Conservation (phyloP, 331 rosid genomes). For the Ulmus americana region DNA sequence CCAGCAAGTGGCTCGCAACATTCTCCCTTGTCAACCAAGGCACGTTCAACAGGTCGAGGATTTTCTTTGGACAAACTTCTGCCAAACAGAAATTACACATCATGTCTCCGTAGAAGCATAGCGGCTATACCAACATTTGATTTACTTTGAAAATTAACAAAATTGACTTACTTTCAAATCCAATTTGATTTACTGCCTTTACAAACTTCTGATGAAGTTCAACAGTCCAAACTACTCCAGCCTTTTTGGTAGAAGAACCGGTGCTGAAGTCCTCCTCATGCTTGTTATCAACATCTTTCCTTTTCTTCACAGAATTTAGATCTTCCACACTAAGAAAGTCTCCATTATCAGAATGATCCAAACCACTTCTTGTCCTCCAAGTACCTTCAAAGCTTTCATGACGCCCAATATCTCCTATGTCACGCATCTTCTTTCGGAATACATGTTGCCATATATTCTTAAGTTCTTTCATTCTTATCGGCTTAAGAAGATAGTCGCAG, state of each 20-base stretch:
- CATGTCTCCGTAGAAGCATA: conserved; percentile 32
- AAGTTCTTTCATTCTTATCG: conserved; percentile 95
- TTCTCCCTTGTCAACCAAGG: conserved; percentile 88
- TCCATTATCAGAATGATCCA: conserved; percentile 68
- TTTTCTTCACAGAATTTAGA: conserved; percentile 46
- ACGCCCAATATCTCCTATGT: conserved; percentile 71
- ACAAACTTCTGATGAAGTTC: conserved; percentile 99
- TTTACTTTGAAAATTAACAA: conserved; percentile 1
- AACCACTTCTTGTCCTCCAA: conserved; percentile 48
- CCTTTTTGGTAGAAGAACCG: conserved; percentile 67
- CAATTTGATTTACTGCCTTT: conserved; percentile 89
- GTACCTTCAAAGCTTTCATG: conserved; percentile 63
- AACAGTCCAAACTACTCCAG: conserved; percentile 94
- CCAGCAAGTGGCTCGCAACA: conserved; percentile 99
- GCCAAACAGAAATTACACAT: conserved; percentile 56
- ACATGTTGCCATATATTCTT: conserved; percentile 97
- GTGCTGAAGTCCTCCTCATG: conserved; percentile 65
- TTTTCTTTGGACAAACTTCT: conserved; percentile 97
- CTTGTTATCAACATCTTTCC: conserved; percentile 65
- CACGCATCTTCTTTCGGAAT: conserved; percentile 73
- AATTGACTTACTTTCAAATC: conserved; percentile 74
- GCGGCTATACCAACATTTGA: conserved; percentile 16
- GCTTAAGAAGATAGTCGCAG: conserved; percentile 97
- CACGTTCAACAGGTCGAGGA: conserved; percentile 89
- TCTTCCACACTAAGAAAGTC: conserved; percentile 56